These are phyloP conservation scores for Ustilago xerochloae DNA, from an alignment of 1,284 basidiomycete genomes.

Conservation along the genomic window DNA sequence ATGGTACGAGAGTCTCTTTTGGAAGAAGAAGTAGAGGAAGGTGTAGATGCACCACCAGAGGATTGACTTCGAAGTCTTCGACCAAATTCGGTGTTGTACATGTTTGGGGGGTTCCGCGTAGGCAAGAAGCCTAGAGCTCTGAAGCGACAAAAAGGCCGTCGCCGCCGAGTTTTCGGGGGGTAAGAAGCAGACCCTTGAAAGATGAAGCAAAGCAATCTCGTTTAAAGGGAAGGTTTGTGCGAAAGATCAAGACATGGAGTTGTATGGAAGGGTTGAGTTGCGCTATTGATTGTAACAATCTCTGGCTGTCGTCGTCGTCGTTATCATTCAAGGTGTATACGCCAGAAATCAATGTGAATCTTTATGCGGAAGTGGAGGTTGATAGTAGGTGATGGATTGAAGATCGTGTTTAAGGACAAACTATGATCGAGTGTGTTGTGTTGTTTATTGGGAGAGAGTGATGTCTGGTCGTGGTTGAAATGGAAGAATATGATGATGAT, in stretches of 20 bases:
- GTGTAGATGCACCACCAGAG: conserved; percentile 41
- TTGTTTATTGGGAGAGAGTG: no score
- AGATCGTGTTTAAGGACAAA: no score
- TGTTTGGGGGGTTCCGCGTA: conserved; percentile 20
- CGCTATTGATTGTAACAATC: no score
- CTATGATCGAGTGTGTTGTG: no score
- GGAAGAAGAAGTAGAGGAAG: conserved; percentile 31
- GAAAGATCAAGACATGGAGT: no score
- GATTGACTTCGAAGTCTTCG: conserved; percentile 55
- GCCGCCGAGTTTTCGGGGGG: neutral
- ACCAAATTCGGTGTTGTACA: conserved; percentile 64
- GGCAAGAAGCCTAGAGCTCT: conserved; percentile 5
- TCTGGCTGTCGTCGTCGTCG: no score
- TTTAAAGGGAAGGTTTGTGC: no score
- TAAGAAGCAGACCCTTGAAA: neutral
- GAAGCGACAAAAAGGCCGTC: neutral
- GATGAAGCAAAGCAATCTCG: no score
- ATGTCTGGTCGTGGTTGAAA: neutral
- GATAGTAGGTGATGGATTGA: neutral
- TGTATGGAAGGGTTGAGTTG: no score
- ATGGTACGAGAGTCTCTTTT: conserved; percentile 21
- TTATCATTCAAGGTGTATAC: no score
- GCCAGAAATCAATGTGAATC: no score
- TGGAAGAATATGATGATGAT: neutral
- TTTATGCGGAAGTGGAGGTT: neutral